Base-by-base conservation (phyloP, 345 rosid species). In the Acer saccharum region DNA sequence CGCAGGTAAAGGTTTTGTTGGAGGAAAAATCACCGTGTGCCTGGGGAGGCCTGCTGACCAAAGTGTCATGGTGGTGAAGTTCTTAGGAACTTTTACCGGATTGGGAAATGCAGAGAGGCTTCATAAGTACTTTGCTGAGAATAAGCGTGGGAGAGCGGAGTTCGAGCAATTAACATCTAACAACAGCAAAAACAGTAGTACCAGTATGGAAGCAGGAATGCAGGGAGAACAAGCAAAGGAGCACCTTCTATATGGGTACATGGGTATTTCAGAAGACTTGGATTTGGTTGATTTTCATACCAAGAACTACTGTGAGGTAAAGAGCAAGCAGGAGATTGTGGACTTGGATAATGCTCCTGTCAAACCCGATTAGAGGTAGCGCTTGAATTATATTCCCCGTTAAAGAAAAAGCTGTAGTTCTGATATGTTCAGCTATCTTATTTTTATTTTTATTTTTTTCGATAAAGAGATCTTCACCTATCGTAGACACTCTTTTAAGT, bases 301-400 rank as follows among this genome's bases (percentile, higher is more conserved):
- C 62, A 89, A 86, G 84, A 84, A 83, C 52, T 60, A 77, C 68
- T 78, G 86, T 73, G 20, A 48, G 16, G 60, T 89, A 79, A 87
- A 87, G 83, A 87, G 90, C 81, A 89, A 84, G 88, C 81, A 80
- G 73, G 90, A 83, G 85, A 91, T 86, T 55, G 78, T 77, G 69
- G 92, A 91, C 70, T 82, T 91, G 74, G 90, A 84, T 12, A 82
- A 91, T 73, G 93, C 83, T 50, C 95, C 93, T 64, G 86, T 88
- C 25, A 90, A 87, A 78, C 35, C 74, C 8, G 83, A 80, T 43
- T 86, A 83, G 43, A 78, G 79, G 63, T 80, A 84, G 65, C 44
- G 21, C 64, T 7, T n/a, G 62, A 64, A 52, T 52, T 50, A 16
- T 75, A 48, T 29, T 65, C 27, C 21, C 17, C 7, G 12, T 52